Conservation (phyloP, 495 filamentous ascomycete genomes). For the Physcia stellaris region DNA sequence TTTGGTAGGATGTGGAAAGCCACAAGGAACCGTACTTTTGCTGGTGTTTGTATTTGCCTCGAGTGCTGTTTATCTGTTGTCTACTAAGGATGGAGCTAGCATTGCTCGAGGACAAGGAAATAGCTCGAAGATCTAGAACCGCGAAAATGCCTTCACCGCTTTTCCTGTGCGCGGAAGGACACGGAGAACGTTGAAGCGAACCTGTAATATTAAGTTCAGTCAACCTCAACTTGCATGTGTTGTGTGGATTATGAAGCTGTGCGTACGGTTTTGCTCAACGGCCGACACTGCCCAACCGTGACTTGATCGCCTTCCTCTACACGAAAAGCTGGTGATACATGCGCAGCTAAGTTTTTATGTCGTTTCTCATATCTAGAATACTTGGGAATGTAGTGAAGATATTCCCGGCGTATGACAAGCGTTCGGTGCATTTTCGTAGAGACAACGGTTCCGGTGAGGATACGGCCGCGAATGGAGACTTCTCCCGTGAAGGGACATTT, state of each 20-base stretch:
- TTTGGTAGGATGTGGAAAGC: too few relatives aligned
- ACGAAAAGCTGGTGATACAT: constrained; percentile 99
- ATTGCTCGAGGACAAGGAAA: too few relatives aligned
- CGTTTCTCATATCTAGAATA: constrained; percentile 99
- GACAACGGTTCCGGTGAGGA: constrained; percentile 95
- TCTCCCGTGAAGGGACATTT: constrained; percentile 99
- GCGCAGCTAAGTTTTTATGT: constrained; percentile 98
- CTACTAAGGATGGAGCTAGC: too few relatives aligned
- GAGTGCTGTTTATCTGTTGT: too few relatives aligned
- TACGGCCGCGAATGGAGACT: constrained; percentile 98
- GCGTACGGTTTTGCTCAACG: constrained; percentile 96
- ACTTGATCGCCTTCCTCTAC: constrained; percentile 98
- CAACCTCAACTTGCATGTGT: too few relatives aligned
- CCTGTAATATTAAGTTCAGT: constrained; percentile 33
- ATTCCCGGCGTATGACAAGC: constrained; percentile 98
- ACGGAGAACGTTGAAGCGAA: constrained; percentile 98
- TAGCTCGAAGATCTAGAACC: constrained; percentile 71
- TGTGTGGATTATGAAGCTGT: not conserved
- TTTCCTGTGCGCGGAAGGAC: constrained; percentile 94
- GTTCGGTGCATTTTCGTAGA: constrained; percentile 99
- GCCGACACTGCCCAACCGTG: constrained; percentile 97
- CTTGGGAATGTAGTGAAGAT: constrained; percentile 98
- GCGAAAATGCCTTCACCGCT: constrained; percentile 90
- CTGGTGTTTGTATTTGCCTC: too few relatives aligned
- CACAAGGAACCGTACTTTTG: too few relatives aligned